Evolutionary conservation across 2,329 filamentous ascomycete genomes (phyloP), one percentile per base, ranked within the genome.

Genomic region (Colletotrichum magnum): DNA sequence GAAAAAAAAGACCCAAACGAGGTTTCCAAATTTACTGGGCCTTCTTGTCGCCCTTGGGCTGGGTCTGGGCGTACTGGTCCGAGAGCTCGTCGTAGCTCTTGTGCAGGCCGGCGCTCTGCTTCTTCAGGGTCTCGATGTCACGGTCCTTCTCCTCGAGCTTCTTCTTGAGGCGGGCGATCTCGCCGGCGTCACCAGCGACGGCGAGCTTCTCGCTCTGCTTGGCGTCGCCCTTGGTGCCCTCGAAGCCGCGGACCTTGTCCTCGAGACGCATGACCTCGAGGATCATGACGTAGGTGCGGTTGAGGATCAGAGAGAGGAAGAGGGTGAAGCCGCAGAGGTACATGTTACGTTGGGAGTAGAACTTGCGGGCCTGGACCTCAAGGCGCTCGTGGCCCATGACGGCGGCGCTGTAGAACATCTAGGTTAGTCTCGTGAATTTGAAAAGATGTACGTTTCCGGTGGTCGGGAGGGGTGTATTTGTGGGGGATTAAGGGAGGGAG

Each of bases 271-370:
- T 93, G 59, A 93, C 90, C 76, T 98, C 95, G 73, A 97, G 89
- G 78, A 98, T 97, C 93, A 98, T 95, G 78, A 92, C 93, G 86
- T 98, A 99, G 79, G 96, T 99, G 79, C 96, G 95, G 91, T 99
- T 98, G 80, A 97, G 93, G 83, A 99, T 99, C 73, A 99, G 88
- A 62, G 95, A 98, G 71, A 99, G 92, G 90, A 99, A 98, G 72
- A 99, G 92, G 5, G 96, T 99, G 88, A 99, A 99, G 76, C 96
- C 96, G 83, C 96, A 98, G 71, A 99, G 94, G 86, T 99, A 99
- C 96, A 99, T 99, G 90, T 99, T 99, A 83, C 96, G 95, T 87
- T 99, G 95, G 71, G 95, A 97, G 89, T 99, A 99, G 88, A 99
- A 99, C 85, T 99, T 99, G 88, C 96, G 94, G 73, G 96, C 95